phyloP scores from a whole-genome alignment of 2,329 filamentous ascomycete species.

The Fusarium bactridioides region DNA sequence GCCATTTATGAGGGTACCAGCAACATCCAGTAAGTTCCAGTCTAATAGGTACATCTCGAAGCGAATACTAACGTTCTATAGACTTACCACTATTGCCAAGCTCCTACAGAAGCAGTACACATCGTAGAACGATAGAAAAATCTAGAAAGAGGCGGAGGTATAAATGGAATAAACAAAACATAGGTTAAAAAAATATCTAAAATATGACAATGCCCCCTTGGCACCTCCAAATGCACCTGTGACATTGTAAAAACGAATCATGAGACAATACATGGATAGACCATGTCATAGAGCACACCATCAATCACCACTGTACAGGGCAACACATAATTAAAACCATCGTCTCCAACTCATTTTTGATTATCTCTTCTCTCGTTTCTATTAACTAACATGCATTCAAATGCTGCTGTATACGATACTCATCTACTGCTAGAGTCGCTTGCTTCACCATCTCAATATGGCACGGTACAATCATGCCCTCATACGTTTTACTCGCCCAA shows the following conservation, averaged over 20 bases:
- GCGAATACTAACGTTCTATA: slow-evolving; percentile 41
- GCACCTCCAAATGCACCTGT: neutral
- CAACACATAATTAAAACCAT: neutral
- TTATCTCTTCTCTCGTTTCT: slow-evolving; percentile 27
- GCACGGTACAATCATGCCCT: slow-evolving; percentile 8
- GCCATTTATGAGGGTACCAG: slow-evolving; percentile 96
- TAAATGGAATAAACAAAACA: slow-evolving; percentile 9
- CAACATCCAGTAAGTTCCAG: slow-evolving; percentile 68
- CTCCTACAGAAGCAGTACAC: slow-evolving; percentile 69
- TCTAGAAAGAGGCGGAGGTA: slow-evolving; percentile 11
- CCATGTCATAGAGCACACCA: no score
- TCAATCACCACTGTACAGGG: neutral
- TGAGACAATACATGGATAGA: neutral
- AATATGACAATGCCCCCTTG: neutral
- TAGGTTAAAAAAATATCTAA: slow-evolving; percentile 22
- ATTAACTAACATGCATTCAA: slow-evolving; percentile 34
- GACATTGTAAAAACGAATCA: neutral
- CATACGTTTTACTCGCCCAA: slow-evolving; percentile 34
- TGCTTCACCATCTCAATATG: slow-evolving; percentile 24
- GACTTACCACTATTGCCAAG: slow-evolving; percentile 71
- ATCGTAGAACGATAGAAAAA: slow-evolving; percentile 37
- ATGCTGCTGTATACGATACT: slow-evolving; percentile 30
- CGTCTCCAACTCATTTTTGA: neutral
- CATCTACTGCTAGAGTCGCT: slow-evolving; percentile 23
- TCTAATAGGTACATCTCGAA: neutral